A percentile compares a stretch with the other conserved stretches of the same genome.
Conservation (phyloP, 225 moss, liverwort and hornwort species). For the Neckera pumila region DNA sequence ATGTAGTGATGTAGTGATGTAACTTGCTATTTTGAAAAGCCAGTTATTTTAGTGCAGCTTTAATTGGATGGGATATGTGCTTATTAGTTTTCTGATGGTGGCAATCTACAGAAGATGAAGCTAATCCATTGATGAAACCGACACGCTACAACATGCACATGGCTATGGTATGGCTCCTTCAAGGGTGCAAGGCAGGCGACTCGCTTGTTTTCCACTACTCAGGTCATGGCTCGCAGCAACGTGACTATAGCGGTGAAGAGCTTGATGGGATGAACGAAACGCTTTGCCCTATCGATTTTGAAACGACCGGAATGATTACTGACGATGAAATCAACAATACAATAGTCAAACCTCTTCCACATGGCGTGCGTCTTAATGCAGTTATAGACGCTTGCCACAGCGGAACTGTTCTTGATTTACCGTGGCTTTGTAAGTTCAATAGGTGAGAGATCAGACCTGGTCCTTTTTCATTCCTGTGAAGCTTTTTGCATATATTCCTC, state of each 20-base stretch:
- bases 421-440: conserved; percentile 69
- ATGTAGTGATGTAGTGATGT: background rate
- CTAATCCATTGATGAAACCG: conserved; percentile 57
- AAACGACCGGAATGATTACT: conserved; percentile 82
- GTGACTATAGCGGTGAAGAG: conserved; percentile 72
- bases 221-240: conserved; percentile 93
- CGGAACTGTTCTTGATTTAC: conserved; percentile 90
- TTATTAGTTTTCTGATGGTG: background rate
- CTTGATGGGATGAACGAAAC: conserved; percentile 90
- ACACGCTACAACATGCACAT: conserved; percentile 80
- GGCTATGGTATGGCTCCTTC: conserved; percentile 89
- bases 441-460: conserved; percentile 27
- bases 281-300: conserved; percentile 82
- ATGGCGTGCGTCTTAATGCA: conserved; percentile 85
- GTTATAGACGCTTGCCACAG: conserved; percentile 96
- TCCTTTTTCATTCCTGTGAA: background rate
- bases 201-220: conserved; percentile 95
- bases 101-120: conserved; percentile 69
- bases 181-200: conserved; percentile 77
- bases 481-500: background rate
- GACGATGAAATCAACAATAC: conserved; percentile 83
- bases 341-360: conserved; percentile 69
- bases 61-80: background rate
- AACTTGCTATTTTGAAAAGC: background rate
- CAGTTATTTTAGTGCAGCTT: background rate